These are phyloP conservation scores for Oleoguttula mirabilis DNA, from an alignment of 495 filamentous ascomycete genomes.

Conservation along the genomic window DNA sequence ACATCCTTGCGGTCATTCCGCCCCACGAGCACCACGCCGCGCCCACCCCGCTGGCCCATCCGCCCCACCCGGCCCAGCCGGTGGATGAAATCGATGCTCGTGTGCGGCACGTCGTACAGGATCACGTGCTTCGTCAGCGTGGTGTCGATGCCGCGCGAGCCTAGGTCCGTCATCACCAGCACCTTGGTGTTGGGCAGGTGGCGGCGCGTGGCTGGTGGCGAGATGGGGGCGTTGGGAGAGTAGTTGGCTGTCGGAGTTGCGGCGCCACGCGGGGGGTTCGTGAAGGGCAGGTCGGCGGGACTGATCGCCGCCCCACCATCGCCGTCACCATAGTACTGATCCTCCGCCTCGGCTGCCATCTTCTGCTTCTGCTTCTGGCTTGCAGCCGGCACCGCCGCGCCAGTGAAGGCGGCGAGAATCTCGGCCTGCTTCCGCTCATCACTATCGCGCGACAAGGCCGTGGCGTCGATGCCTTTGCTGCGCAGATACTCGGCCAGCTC, in stretches of 20 bases:
- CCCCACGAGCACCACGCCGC: conserved; percentile 81
- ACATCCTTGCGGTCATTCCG: conserved; percentile 80
- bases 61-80: conserved; percentile 80
- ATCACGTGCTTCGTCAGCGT: conserved; percentile 83
- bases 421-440: conserved; percentile 58
- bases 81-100: conserved; percentile 94
- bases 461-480: conserved; percentile 76
- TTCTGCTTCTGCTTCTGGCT: not conserved
- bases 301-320: not conserved
- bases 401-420: conserved; percentile 65
- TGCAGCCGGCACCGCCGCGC: conserved; percentile 30
- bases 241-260: no score
- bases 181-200: conserved; percentile 57
- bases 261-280: conserved; percentile 10
- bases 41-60: conserved; percentile 75
- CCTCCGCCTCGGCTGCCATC: not conserved
- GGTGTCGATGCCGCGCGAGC: conserved; percentile 88
- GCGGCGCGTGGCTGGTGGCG: conserved; percentile 5
- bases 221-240: no score
- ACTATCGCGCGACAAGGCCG: conserved; percentile 71
- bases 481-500: conserved; percentile 69
- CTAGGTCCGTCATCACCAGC: conserved; percentile 85
- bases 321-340: no score
- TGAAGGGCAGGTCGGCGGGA: not conserved
- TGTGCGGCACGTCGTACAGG: conserved; percentile 90